Evolutionary conservation across 1,284 basidiomycete species (phyloP).

Genomic region (Ceratorhiza oryzae-sativae): DNA sequence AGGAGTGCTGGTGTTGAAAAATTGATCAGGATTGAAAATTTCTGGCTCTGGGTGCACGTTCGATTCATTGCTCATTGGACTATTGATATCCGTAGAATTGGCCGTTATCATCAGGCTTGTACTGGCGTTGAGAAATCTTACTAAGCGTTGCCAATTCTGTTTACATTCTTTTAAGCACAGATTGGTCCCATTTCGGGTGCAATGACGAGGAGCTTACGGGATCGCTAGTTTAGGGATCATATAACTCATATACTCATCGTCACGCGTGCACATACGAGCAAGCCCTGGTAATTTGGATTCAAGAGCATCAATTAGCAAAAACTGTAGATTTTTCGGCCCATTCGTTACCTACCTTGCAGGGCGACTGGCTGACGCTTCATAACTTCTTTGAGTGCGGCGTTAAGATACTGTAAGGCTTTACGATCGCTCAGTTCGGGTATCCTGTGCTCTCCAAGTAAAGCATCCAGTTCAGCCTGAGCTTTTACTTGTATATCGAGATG

Average conservation of each 20-base stretch:
- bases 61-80: constrained; percentile 7
- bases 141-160: no score
- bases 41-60: constrained; percentile 8
- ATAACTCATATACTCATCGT: constrained; percentile 59
- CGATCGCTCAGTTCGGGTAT: constrained; percentile 3
- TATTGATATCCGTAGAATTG: not conserved
- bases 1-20: constrained; percentile 43
- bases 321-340: no score
- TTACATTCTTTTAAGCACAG: no score
- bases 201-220: not conserved
- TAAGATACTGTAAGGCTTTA: constrained; percentile 5
- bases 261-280: constrained; percentile 59
- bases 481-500: constrained; percentile 16
- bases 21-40: not conserved
- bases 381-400: constrained; percentile 54
- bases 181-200: no score
- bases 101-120: no score
- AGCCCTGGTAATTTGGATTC: constrained; percentile 49
- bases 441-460: not conserved
- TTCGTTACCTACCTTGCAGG: constrained; percentile 23
- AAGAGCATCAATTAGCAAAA: no score
- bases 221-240: constrained; percentile 57
- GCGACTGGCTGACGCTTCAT: constrained; percentile 52
- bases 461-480: constrained; percentile 22
- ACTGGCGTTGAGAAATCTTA: no score